Percentiles rank a stretch among this genome's conserved stretches.
phyloP scores from a whole-genome alignment of 768 basidiomycete genomes.

The Pulveroboletus frians region DNA sequence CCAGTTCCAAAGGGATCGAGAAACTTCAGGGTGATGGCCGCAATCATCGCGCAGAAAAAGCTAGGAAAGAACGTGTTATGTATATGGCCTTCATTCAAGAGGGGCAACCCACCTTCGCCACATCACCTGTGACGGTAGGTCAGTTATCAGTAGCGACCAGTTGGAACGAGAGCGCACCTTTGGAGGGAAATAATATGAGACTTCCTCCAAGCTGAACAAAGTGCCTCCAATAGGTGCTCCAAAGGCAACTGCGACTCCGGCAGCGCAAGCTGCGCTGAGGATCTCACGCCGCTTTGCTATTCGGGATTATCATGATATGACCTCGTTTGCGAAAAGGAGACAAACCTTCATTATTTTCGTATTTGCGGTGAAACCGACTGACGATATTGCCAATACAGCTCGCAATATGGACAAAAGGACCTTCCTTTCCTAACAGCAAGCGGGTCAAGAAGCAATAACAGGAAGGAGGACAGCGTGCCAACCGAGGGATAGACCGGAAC shows the following conservation, averaged over 20 bases:
- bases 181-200: slow-evolving; percentile 94
- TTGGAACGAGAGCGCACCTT: slow-evolving; percentile 46
- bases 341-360: slow-evolving; percentile 91
- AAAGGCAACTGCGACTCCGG: slow-evolving; percentile 96
- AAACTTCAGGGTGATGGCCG: slow-evolving; percentile 87
- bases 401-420: slow-evolving; percentile 87
- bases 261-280: slow-evolving; percentile 92
- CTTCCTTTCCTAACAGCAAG: slow-evolving; percentile 51
- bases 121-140: slow-evolving; percentile 57
- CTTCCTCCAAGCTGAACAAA: slow-evolving; percentile 90
- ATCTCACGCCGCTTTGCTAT: slow-evolving; percentile 90
- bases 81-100: not conserved
- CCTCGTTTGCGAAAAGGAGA: slow-evolving; percentile 1
- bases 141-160: not conserved
- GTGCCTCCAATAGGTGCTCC: slow-evolving; percentile 96
- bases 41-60: slow-evolving; percentile 98
- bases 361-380: slow-evolving; percentile 80
- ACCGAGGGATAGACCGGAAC: slow-evolving; percentile 86
- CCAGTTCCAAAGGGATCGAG: slow-evolving; percentile 95
- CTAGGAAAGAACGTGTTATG: slow-evolving; percentile 38
- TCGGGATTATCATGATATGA: not conserved
- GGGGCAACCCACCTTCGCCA: slow-evolving; percentile 71
- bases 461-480: slow-evolving; percentile 15
- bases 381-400: slow-evolving; percentile 91
- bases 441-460: not conserved